Evolutionary conservation across 495 filamentous ascomycete genomes (phyloP), one percentile per base, ranked within the genome.

Genomic region (Podospora appendiculata): DNA sequence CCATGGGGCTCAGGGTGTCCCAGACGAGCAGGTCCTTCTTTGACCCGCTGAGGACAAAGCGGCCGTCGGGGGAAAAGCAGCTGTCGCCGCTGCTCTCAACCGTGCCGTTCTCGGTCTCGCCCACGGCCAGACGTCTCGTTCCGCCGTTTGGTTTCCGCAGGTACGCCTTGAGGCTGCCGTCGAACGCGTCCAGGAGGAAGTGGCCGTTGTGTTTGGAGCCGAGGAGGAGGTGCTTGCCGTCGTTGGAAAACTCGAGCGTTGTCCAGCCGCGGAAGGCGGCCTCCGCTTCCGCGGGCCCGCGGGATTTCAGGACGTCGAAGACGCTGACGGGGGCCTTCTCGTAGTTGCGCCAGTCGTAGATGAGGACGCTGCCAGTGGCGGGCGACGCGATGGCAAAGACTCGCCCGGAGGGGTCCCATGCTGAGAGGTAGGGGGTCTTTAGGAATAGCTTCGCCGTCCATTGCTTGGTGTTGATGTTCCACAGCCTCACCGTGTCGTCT

Each of bases 331-430:
- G 94, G 3, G 82, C 76, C 60, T 92, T 94, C 60, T 95, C 88
- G 70, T 87, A 96, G 58, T 95, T 95, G 43, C 89, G 83, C 55
- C 89, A 78, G 68, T 99, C 94, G 70, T 96, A 97, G 48, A 99
- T 82, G 18, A 96, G 77, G 51, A 99, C 73, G 10, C 80, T 78
- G 10, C 84, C 83, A 32, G 86, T 84, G 1, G 77, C 75, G n/a
- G 91, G 87, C 0, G 83, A 89, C 6, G 85, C 94, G 38, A 99
- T 79, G 13, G 93, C 93, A 59, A 99, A 90, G 43, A 97, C 90
- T 8, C 82, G 84, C 1, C 88, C 93, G 3, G 88, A 89, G 2
- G 94, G 70, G 70, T 99, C 93, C 69, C 86, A 97, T 16, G 92
- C 84, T 8, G 87, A 79, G 0, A 99, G 82, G 54, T 88, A 86